phyloP scores from a whole-genome alignment of 352 stramenopile genomes.

The Globisporangium heterothallicum region DNA sequence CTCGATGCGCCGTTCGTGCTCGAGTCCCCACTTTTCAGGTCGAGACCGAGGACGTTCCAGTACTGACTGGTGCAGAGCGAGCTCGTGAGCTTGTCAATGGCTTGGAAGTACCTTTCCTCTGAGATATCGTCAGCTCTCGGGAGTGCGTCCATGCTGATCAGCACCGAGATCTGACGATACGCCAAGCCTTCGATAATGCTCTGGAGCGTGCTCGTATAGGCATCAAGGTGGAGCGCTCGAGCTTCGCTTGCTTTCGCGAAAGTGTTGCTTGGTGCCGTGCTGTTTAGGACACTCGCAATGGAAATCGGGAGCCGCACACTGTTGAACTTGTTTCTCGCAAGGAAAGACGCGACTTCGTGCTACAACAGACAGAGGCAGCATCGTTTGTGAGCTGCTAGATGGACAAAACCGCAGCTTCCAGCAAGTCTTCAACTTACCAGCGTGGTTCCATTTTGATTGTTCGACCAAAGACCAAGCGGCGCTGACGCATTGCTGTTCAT shows the following conservation, averaged over 20 bases:
- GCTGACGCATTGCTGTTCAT: slow-evolving; percentile 26
- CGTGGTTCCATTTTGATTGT: slow-evolving; percentile 49
- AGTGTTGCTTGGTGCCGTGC: slow-evolving; percentile 22
- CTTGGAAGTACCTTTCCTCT: slow-evolving; percentile 30
- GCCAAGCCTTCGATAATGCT: slow-evolving; percentile 34
- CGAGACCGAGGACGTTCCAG: slow-evolving; percentile 73
- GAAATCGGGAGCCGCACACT: slow-evolving; percentile 37
- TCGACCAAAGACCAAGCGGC: slow-evolving; percentile 60
- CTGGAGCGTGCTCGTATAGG: slow-evolving; percentile 39
- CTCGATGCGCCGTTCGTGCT: slow-evolving; percentile 40
- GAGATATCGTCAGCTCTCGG: slow-evolving; percentile 19
- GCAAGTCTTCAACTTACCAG: slow-evolving; percentile 17
- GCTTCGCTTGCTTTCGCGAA: slow-evolving; percentile 32
- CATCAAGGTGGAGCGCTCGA: slow-evolving; percentile 25
- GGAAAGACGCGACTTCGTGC: slow-evolving; percentile 40
- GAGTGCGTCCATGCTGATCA: slow-evolving; percentile 44
- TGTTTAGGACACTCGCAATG: slow-evolving; percentile 28
- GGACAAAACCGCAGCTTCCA: background rate
- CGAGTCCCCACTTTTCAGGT: slow-evolving; percentile 67
- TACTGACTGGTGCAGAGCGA: slow-evolving; percentile 51
- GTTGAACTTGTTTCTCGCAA: slow-evolving; percentile 47
- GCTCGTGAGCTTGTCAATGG: slow-evolving; percentile 37
- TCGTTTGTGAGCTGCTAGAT: background rate
- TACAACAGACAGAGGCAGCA: no score
- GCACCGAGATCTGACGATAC: slow-evolving; percentile 36